Percentiles rank a stretch among this genome's conserved stretches.
phyloP scores from a whole-genome alignment of 345 rosid species.

The Camelina laxa region DNA sequence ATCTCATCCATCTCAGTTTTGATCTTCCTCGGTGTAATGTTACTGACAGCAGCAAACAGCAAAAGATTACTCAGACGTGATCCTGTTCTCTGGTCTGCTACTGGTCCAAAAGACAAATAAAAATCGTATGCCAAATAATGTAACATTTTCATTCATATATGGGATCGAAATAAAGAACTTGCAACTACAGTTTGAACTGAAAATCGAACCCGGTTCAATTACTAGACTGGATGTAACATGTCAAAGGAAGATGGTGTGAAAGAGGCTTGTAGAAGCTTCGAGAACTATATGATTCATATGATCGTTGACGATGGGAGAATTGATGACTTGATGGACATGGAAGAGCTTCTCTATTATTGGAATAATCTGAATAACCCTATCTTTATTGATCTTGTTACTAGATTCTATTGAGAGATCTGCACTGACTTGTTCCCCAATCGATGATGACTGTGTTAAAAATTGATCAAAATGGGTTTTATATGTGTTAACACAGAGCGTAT shows the following conservation, averaged over 20 bases:
- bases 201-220: too few relatives aligned
- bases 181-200: too few relatives aligned
- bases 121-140: neutral
- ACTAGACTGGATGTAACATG: neutral
- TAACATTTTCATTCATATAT: neutral
- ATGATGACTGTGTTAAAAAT: neutral
- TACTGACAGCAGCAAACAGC: slow-evolving; percentile 52
- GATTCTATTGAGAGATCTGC: slow-evolving; percentile 84
- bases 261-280: slow-evolving; percentile 83
- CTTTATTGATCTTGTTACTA: slow-evolving; percentile 66
- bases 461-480: neutral
- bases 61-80: slow-evolving; percentile 47
- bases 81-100: slow-evolving; percentile 43
- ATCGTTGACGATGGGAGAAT: slow-evolving; percentile 70
- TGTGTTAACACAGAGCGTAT: neutral
- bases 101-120: slow-evolving; percentile 34
- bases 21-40: slow-evolving; percentile 55
- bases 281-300: slow-evolving; percentile 81
- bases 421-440: slow-evolving; percentile 43
- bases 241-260: slow-evolving; percentile 48
- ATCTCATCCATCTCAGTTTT: slow-evolving; percentile 54
- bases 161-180: neutral
- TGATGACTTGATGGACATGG: slow-evolving; percentile 71
- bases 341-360: slow-evolving; percentile 81
- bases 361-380: slow-evolving; percentile 70